Conservation (phyloP, 352 stramenopile genomes). For the Pythium graminicola region DNA sequence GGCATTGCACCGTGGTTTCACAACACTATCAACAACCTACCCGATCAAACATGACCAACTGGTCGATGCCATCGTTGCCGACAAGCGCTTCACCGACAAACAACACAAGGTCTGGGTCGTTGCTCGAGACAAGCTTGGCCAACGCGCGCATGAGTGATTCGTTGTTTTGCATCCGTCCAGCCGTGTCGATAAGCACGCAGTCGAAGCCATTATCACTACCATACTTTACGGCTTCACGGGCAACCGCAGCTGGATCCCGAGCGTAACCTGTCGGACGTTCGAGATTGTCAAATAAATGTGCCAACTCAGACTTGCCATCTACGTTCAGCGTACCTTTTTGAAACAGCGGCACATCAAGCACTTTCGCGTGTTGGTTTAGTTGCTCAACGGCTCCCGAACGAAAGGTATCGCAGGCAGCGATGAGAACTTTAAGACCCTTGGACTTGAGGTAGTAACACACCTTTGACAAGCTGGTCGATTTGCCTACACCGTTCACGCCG, state of each 20-base stretch:
- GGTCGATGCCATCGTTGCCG: slow-evolving; percentile 98
- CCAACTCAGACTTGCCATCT: background rate
- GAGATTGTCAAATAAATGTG: background rate
- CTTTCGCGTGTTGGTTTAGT: slow-evolving; percentile 95
- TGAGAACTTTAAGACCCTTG: slow-evolving; percentile 93
- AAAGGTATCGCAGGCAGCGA: slow-evolving; percentile 98
- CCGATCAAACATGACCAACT: slow-evolving; percentile 94
- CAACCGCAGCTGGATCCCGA: slow-evolving; percentile 95
- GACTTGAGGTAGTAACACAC: slow-evolving; percentile 99
- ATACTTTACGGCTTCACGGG: slow-evolving; percentile 94
- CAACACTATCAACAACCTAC: slow-evolving; percentile 27
- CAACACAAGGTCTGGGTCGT: slow-evolving; percentile 95
- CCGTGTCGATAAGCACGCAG: slow-evolving; percentile 98
- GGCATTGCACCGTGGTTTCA: background rate
- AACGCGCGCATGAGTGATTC: slow-evolving; percentile 97
- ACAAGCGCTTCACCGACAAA: slow-evolving; percentile 99
- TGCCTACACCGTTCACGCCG: slow-evolving; percentile 98
- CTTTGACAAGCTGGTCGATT: slow-evolving; percentile 98
- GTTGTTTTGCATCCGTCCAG: slow-evolving; percentile 99
- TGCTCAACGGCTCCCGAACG: slow-evolving; percentile 98
- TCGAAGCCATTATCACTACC: slow-evolving; percentile 92
- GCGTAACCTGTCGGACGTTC: slow-evolving; percentile 82
- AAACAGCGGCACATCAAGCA: slow-evolving; percentile 95
- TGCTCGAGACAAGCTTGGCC: slow-evolving; percentile 95
- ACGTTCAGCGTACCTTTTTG: slow-evolving; percentile 50